phyloP scores from a whole-genome alignment of 1,284 basidiomycete species.

The Neonothopanus nambi region DNA sequence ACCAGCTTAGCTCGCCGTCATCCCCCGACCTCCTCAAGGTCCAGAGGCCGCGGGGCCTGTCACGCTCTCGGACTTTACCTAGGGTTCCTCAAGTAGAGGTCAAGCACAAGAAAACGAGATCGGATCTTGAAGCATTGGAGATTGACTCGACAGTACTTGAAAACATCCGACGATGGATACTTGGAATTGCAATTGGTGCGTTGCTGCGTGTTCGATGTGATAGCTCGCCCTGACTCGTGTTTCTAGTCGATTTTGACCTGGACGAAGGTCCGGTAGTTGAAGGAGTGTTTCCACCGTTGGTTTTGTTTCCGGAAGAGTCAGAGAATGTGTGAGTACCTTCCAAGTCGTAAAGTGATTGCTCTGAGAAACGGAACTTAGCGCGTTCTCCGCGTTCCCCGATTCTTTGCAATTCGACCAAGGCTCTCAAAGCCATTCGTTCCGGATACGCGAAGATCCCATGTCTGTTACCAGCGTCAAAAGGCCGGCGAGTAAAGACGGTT shows the following conservation, averaged over 20 bases:
- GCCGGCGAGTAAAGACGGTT: constrained; percentile 56
- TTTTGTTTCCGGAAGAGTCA: constrained; percentile 63
- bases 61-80: constrained; percentile 34
- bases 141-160: constrained; percentile 49
- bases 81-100: constrained; percentile 26
- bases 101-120: constrained; percentile 25
- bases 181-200: constrained; percentile 75
- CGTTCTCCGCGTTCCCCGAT: constrained; percentile 95
- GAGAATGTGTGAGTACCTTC: constrained; percentile 78
- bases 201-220: constrained; percentile 8
- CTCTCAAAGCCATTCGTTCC: constrained; percentile 72
- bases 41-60: background rate
- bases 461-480: constrained; percentile 32
- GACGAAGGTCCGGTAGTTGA: constrained; percentile 85
- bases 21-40: constrained; percentile 13
- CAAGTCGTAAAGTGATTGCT: background rate
- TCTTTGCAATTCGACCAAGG: constrained; percentile 81
- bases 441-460: constrained; percentile 50
- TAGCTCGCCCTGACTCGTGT: constrained; percentile 16
- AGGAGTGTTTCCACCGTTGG: constrained; percentile 65
- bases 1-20: constrained; percentile 12
- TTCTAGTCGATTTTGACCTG: constrained; percentile 82
- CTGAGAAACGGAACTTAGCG: constrained; percentile 48
- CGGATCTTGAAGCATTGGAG: constrained; percentile 35
- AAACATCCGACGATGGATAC: constrained; percentile 74